Conservation (phyloP, 2,329 filamentous ascomycete species). For the Cercospora citrullina region DNA sequence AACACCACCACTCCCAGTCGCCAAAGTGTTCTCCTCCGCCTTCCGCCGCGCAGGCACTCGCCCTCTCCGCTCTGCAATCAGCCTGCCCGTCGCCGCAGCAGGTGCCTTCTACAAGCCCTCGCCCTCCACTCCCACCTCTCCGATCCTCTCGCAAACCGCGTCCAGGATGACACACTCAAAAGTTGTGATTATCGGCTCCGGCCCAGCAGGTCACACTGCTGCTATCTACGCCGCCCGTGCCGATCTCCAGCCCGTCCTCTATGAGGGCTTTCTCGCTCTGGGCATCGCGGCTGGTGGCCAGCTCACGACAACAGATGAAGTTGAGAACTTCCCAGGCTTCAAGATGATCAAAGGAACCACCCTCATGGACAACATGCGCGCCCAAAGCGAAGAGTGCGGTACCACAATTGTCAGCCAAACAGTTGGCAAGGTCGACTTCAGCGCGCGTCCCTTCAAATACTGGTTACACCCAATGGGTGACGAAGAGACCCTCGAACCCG, state of each 20-base stretch:
- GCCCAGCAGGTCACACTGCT: slow-evolving; percentile 94
- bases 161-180: slow-evolving; percentile 80
- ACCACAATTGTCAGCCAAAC: slow-evolving; percentile 93
- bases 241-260: slow-evolving; percentile 90
- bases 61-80: slow-evolving; percentile 70
- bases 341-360: slow-evolving; percentile 82
- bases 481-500: slow-evolving; percentile 66
- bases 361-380: slow-evolving; percentile 94
- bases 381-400: slow-evolving; percentile 87
- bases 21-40: slow-evolving; percentile 88
- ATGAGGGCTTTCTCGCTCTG: slow-evolving; percentile 97
- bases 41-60: slow-evolving; percentile 64
- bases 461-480: slow-evolving; percentile 75
- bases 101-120: slow-evolving; percentile 59
- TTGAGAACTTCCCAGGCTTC: slow-evolving; percentile 98
- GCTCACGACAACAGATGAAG: slow-evolving; percentile 95
- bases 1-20: slow-evolving; percentile 4
- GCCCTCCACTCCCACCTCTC: slow-evolving; percentile 36
- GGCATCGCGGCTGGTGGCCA: slow-evolving; percentile 95
- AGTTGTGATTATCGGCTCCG: slow-evolving; percentile 77
- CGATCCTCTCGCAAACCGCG: slow-evolving; percentile 34
- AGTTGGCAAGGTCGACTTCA: slow-evolving; percentile 82
- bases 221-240: slow-evolving; percentile 94
- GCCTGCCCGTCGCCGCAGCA: slow-evolving; percentile 71
- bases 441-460: slow-evolving; percentile 83